Conservation (phyloP, 495 filamentous ascomycete species). For the Neurospora africana region DNA sequence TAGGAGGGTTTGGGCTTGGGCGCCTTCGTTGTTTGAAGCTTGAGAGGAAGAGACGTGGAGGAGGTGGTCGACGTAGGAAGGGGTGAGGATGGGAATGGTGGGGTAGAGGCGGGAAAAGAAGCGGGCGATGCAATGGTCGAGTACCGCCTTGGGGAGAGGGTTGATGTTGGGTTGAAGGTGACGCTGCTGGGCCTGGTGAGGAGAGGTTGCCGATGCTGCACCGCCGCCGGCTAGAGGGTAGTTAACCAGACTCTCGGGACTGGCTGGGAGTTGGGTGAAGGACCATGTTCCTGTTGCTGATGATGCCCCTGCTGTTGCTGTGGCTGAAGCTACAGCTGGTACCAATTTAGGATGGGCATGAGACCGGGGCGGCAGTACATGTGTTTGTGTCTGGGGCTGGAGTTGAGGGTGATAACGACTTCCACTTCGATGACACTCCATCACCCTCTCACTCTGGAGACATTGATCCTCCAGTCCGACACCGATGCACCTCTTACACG, state of each 20-base stretch:
- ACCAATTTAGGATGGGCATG: background rate
- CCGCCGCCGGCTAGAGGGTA: background rate
- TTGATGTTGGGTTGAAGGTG: conserved; percentile 5
- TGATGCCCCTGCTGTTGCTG: background rate
- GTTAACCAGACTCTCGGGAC: background rate
- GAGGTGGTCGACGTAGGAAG: conserved; percentile 19
- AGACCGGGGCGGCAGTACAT: background rate
- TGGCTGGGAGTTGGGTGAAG: background rate
- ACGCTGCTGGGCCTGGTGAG: background rate
- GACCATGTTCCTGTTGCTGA: background rate
- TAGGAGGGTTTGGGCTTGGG: conserved; percentile 24
- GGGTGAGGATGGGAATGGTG: conserved; percentile 30
- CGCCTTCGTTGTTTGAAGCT: too few relatives aligned
- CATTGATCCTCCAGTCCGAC: conserved; percentile 20
- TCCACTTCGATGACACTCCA: background rate
- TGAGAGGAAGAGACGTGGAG: conserved; percentile 10
- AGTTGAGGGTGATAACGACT: background rate
- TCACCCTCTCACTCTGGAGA: background rate
- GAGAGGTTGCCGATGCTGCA: background rate
- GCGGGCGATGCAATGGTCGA: conserved; percentile 25
- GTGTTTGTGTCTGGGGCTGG: background rate
- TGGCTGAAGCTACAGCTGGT: background rate
- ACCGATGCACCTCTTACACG: conserved; percentile 18
- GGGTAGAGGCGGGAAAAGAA: conserved; percentile 32
- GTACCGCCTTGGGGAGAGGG: conserved; percentile 9